Base-by-base conservation (phyloP, 352 stramenopile species). In the Phytophthora uliginosa region DNA sequence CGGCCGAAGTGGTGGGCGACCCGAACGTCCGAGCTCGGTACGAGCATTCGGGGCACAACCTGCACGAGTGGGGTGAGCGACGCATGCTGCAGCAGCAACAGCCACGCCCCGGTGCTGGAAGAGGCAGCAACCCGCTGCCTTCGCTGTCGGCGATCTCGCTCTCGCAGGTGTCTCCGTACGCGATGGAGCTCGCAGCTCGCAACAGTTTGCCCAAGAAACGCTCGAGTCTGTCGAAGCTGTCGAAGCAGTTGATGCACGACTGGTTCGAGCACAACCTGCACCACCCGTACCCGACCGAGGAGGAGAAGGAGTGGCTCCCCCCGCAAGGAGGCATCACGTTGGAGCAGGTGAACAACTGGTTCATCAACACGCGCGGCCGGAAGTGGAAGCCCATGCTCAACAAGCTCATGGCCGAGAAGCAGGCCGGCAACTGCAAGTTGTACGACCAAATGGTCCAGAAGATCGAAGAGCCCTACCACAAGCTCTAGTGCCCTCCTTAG, bases 301-400 rank as follows among this genome's bases (percentile, higher is more conserved):
- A 94, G 47, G 89, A 95, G 73, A 96, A 96, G 77, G 79, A 89
- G 22, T 82, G 74, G 72, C 78, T 96, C 7, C 81, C 78, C n/a
- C 54, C 57, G 7, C 57, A 90, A 59, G 87, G 87, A 64, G 87
- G 86, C 58, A 94, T 96, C 73, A 93, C 89, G 24, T 70, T 96
- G 64, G 88, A 96, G 61, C 89, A 96, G 70, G 89, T 96, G 45
- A 96, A 95, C 83, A 96, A 96, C 64, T 96, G 89, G 89, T 96
- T 96, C 63, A 95, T 96, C 68, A 95, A 96, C 69, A 95, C 88
- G 48, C 84, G 89, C 66, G 88, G 86, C 4, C 83, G 89, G 62
- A 94, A 95, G 82, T 96, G 89, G 89, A 94, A 94, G 71, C 89
- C 89, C 17, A 93, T 94, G 87, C 75, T 96, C 17, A 86, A 83